Evolutionary conservation across 306 rosid species (phyloP), one percentile per base, ranked within the genome.

Genomic region (Mucuna pruriens): DNA sequence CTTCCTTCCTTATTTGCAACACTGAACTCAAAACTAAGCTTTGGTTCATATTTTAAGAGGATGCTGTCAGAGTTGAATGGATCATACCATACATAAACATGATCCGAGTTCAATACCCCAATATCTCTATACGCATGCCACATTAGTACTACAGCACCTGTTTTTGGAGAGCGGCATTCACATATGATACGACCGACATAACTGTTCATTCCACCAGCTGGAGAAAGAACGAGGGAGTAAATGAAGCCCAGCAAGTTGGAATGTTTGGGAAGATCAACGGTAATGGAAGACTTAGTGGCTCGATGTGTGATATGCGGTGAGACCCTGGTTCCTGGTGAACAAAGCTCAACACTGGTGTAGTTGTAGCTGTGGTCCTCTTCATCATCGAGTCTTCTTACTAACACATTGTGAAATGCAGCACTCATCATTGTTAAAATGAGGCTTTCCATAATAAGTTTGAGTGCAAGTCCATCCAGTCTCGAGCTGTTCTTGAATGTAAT

Each of bases 21-120:
- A 71, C 15, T 15, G 12, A 83, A 76, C 49, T 77, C 49, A 48
- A 83, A 83, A 26, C 40, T 25, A 58, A 76, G 54, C 29, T 58
- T 5, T 16, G 15, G 72, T 46, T 44, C 36, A 60, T 60, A 0
- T 36, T 10, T 20, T 19, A 39, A 57, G 55, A 67, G 77, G 57
- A 82, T 76, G 73, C 26, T 45, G 16, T 76, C 78, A 68, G 26
- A 46, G 48, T 82, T 82, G 17, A 75, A 68, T 58, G 85, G 83
- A 81, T 85, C 88, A 46, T 81, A 81, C 85, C 85, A 85, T 13
- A 67, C 25, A 67, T 22, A 75, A 68, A 84, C 82, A 84, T 84
- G 78, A 61, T 80, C 79, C 0, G 73, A 48, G 4, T 48, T 48
- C 74, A 77, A 64, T 4, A 60, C 66, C 15, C 5, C 5, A 9